Evolutionary conservation across 305 asterid species (phyloP).

Genomic region (Fraxinus platypoda): DNA sequence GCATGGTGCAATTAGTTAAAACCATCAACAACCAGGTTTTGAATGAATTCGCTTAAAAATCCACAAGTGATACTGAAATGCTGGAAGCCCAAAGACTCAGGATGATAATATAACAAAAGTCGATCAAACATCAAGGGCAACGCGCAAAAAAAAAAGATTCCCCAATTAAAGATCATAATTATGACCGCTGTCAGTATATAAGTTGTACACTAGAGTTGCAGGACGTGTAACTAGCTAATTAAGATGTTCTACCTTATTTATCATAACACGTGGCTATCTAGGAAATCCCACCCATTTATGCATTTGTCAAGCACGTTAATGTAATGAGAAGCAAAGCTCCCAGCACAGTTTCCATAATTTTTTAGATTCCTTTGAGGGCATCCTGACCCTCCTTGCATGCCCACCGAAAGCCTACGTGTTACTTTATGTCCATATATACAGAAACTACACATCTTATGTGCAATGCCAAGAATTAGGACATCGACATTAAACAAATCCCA

Average conservation of each 20-base stretch:
- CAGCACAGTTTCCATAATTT: constrained; percentile 10
- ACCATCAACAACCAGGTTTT: neutral
- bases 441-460: constrained; percentile 60
- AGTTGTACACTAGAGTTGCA: neutral
- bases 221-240: neutral
- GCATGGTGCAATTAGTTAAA: neutral
- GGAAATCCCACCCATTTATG: neutral
- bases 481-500: constrained; percentile 8
- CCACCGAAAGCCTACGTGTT: constrained; percentile 60
- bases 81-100: neutral
- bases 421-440: constrained; percentile 72
- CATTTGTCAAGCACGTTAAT: neutral
- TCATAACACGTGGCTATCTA: neutral
- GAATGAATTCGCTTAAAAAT: neutral
- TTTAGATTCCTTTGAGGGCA: constrained; percentile 60
- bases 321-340: neutral
- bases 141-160: neutral
- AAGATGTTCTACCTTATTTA: neutral
- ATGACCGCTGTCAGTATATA: neutral
- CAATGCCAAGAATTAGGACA: constrained; percentile 83
- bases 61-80: neutral
- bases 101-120: neutral
- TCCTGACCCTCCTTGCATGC: constrained; percentile 38
- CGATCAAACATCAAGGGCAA: neutral
- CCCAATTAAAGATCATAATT: neutral